Conservation (phyloP, 1,139 yeast species). For the Magnusiomyces suaveolens region DNA sequence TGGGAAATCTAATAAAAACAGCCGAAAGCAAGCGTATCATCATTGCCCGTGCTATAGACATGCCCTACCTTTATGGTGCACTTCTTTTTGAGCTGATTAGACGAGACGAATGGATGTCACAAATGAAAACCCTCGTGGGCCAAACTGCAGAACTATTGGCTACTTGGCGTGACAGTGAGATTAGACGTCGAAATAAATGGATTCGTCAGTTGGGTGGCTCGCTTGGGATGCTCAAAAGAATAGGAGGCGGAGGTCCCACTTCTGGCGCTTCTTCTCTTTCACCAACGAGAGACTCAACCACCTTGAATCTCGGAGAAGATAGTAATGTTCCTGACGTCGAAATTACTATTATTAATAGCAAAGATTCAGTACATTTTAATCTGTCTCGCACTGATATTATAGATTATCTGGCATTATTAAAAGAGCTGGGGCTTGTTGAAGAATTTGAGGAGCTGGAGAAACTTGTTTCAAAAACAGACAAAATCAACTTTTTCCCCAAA, state of each 20-base stretch:
- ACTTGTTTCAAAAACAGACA: conserved; percentile 1
- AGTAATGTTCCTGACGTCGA: conserved; percentile 11
- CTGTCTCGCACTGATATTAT: conserved; percentile 10
- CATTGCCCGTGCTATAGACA: conserved; percentile 51
- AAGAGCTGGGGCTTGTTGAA: conserved; percentile 2
- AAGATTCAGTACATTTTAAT: conserved; percentile 4
- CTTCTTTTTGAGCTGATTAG: conserved; percentile 61
- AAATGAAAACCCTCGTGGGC: conserved; percentile 42
- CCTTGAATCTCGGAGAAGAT: neutral
- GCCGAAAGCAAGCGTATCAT: conserved; percentile 38
- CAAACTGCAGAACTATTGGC: conserved; percentile 54
- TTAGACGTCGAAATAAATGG: conserved; percentile 53
- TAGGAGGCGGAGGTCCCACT: conserved; percentile 10
- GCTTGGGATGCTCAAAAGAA: conserved; percentile 11
- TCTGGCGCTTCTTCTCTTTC: neutral
- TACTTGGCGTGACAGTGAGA: conserved; percentile 50
- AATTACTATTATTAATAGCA: conserved; percentile 10
- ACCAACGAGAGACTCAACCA: neutral
- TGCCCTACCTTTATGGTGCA: conserved; percentile 75
- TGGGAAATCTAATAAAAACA: conserved; percentile 30
- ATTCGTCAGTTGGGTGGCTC: conserved; percentile 43
- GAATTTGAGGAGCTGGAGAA: conserved; percentile 10
- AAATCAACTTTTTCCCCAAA: neutral
- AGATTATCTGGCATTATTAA: conserved; percentile 6
- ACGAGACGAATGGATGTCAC: conserved; percentile 57